Evolutionary conservation across 2,329 filamentous ascomycete species (phyloP).

Genomic region (Ilyonectria robusta): DNA sequence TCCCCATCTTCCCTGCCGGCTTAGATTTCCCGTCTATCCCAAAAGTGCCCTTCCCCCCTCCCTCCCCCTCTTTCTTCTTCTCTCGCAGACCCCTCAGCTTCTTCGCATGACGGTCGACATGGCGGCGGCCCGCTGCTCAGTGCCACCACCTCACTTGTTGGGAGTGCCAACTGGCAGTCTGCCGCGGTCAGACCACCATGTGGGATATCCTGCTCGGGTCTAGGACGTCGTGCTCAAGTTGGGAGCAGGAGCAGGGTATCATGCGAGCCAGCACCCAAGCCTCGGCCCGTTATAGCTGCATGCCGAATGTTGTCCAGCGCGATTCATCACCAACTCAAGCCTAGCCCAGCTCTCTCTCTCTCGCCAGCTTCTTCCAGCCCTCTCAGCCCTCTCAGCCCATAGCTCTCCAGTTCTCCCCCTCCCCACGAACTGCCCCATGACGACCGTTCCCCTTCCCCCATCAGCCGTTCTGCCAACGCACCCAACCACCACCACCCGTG

Average conservation of each 20-base stretch:
- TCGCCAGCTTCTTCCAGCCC: neutral
- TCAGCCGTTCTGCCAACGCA: conserved; percentile 1
- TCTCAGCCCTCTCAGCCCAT: neutral
- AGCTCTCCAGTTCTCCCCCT: neutral
- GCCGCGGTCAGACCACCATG: neutral
- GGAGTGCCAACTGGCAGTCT: neutral
- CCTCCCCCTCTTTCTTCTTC: neutral
- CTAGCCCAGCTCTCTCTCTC: neutral
- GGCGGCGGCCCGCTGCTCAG: neutral
- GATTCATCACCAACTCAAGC: neutral
- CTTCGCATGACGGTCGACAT: neutral
- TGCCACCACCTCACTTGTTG: neutral
- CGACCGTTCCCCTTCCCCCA: neutral
- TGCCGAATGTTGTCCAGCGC: neutral
- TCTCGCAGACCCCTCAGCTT: neutral
- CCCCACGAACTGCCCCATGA: neutral
- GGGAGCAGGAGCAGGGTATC: neutral
- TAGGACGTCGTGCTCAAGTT: neutral
- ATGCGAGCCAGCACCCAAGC: neutral
- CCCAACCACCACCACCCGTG: conserved; percentile 20
- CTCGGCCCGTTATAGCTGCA: neutral
- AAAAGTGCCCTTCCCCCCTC: neutral
- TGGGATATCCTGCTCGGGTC: neutral
- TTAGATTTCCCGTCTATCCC: conserved; percentile 10
- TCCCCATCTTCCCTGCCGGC: conserved; percentile 10